Percentiles rank a stretch among this genome's conserved stretches.
These are phyloP conservation scores for Kregervanrija pseudodelftensis DNA, from an alignment of 805 yeast genomes.

Conservation along the genomic window DNA sequence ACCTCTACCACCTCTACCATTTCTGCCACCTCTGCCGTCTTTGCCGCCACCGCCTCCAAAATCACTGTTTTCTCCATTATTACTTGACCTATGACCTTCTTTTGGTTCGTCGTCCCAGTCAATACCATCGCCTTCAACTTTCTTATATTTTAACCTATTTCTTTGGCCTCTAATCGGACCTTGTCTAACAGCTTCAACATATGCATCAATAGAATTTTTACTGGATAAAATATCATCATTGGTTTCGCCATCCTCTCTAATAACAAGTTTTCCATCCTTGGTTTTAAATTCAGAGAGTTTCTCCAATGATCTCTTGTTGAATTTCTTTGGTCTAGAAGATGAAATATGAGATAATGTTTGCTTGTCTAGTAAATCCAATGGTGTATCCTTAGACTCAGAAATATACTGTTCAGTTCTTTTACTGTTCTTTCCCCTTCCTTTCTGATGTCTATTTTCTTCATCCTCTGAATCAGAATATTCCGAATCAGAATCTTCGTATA, in stretches of 20 bases:
- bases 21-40: not conserved
- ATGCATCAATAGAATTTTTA: constrained; percentile 73
- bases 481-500: constrained; percentile 69
- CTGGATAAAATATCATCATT: constrained; percentile 41
- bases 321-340: constrained; percentile 71
- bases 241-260: constrained; percentile 44
- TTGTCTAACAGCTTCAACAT: constrained; percentile 85
- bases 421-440: constrained; percentile 9
- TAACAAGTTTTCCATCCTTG: constrained; percentile 61
- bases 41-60: constrained; percentile 1
- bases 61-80: not conserved
- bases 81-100: not conserved
- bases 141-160: constrained; percentile 80
- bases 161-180: constrained; percentile 93
- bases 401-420: constrained; percentile 53
- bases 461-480: constrained; percentile 44
- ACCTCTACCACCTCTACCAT: too few species aligned
- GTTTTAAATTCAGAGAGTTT: constrained; percentile 40
- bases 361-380: constrained; percentile 83
- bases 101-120: constrained; percentile 34
- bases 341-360: constrained; percentile 82
- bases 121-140: constrained; percentile 46
- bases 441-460: constrained; percentile 13
- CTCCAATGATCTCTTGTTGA: constrained; percentile 34
- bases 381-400: constrained; percentile 63